These are phyloP conservation scores for Debaryomycetaceae sp. DNA, from an alignment of 1,139 yeast genomes.

Conservation along the genomic window DNA sequence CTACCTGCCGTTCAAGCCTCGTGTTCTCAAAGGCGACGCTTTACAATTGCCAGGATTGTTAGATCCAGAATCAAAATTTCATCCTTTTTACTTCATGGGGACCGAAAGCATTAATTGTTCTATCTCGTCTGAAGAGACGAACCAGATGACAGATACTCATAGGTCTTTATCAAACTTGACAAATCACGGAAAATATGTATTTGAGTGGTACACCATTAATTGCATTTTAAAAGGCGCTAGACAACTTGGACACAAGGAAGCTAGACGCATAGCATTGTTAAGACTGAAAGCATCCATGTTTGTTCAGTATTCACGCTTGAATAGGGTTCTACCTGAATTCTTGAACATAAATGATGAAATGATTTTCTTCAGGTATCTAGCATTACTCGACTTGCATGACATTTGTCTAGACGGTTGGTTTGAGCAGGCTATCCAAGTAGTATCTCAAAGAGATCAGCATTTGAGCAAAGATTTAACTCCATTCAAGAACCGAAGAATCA, in stretches of 20 bases:
- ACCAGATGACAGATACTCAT: background rate
- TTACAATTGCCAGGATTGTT: conserved; percentile 4
- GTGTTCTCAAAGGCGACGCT: background rate
- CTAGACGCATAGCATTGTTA: background rate
- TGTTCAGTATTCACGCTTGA: background rate
- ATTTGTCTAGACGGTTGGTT: background rate
- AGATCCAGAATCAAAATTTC: conserved; percentile 1
- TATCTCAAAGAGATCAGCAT: background rate
- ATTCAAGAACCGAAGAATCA: background rate
- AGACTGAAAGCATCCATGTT: background rate
- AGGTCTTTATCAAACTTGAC: background rate
- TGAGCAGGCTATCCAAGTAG: background rate
- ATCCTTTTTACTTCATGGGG: background rate
- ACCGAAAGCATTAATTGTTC: background rate
- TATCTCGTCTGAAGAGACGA: background rate
- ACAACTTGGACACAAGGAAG: background rate
- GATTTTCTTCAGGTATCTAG: conserved; percentile 2
- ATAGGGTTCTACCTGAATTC: background rate
- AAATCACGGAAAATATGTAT: background rate
- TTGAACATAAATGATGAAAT: background rate
- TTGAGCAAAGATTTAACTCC: background rate
- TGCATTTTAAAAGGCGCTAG: background rate
- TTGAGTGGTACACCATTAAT: background rate
- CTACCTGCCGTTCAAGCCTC: background rate
- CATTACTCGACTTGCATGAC: conserved; percentile 1